Conservation (phyloP, 192 early-diverging fungal genomes). For the Ramicandelaber brevisporus region DNA sequence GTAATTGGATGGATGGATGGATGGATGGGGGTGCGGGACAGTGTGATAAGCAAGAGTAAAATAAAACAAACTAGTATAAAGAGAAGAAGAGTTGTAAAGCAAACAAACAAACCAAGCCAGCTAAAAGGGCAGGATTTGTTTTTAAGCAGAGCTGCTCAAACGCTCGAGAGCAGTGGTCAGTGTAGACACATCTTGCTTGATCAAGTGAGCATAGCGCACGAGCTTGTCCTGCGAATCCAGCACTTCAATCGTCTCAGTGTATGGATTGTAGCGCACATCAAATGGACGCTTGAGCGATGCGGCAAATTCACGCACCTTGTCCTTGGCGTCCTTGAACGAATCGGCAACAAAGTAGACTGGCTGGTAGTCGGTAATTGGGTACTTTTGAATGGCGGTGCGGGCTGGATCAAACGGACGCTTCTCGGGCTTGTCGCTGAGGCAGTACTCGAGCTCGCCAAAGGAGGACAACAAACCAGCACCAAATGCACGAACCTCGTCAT, state of each 20-base stretch:
- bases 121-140: no score
- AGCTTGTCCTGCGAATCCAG: constrained; percentile 75
- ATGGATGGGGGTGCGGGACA: no score
- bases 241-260: constrained; percentile 76
- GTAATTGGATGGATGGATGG: no score
- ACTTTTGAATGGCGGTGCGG: constrained; percentile 38
- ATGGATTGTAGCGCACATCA: constrained; percentile 73
- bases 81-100: no score
- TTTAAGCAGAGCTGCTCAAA: constrained; percentile 3
- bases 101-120: no score
- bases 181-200: constrained; percentile 51
- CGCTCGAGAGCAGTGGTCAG: constrained; percentile 47
- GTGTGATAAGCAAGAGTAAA: no score
- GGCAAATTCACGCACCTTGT: constrained; percentile 69
- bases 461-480: constrained; percentile 82
- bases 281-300: constrained; percentile 54
- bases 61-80: no score
- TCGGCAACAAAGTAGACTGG: constrained; percentile 87
- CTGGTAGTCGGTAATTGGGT: constrained; percentile 84
- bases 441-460: constrained; percentile 89
- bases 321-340: constrained; percentile 78
- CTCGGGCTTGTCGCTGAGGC: constrained; percentile 52
- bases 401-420: constrained; percentile 64
- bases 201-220: constrained; percentile 45
- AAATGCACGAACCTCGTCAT: constrained; percentile 49